Base-by-base conservation (phyloP, 345 rosid genomes). In the Rhizophora apiculata region DNA sequence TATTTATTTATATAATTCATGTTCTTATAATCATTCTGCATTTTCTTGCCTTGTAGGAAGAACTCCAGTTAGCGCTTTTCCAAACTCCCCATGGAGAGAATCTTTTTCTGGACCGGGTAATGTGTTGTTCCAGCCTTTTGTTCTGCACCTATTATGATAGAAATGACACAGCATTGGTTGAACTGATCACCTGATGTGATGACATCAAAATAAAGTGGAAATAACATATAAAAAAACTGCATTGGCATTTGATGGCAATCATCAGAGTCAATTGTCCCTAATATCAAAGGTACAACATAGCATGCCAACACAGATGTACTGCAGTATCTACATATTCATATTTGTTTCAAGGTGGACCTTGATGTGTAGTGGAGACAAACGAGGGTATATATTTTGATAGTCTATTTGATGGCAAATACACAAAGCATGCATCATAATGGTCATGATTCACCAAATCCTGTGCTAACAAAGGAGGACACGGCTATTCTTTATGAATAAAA, bases 41-140 rank as follows among this genome's bases (percentile, higher is more conserved):
- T 7, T 32, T 71, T 63, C n/a, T 67, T 62, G 16, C 52, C 75
- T 63, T 81, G 70, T 58, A 90, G 97, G 98, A 93, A 82, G 97
- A 93, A 75, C 98, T 93, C 74, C 87, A 79, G 27, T 60, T 93
- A 54, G 98, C 98, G 8, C 67, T 93, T 37, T 78, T 93, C 72
- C 84, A 83, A 68, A 76, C 88, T 76, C 77, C 86, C 4, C 52
- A 22, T 6, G 85, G 89, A 24, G 97, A 86, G 82, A 89, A 89
- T 78, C 91, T 93, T 58, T 91, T 93, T 79, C 83, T 91, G 13
- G 98, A 90, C 60, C 74, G 94, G 97, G 98, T 93, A 79, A 83
- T 79, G 68, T 49, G 31, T 49, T 70, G 53, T 36, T 24, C 37
- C 34, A 27, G 46, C 62, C 32, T 43, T 4, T 49, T 63, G 21